phyloP scores from a whole-genome alignment of 2,329 filamentous ascomycete genomes.

The Penicillium sp. region DNA sequence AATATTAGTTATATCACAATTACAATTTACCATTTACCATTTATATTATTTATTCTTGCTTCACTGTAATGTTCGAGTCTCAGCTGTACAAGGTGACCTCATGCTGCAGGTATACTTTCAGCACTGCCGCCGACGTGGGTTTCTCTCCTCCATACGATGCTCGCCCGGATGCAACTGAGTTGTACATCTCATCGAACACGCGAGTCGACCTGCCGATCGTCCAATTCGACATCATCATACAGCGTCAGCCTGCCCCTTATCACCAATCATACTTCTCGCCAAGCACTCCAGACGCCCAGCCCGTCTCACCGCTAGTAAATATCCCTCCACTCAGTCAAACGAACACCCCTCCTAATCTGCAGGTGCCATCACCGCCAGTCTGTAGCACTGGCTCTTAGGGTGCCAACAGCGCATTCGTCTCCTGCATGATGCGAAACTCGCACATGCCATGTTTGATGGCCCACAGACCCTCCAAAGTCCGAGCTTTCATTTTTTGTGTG shows the following conservation, averaged over 20 bases:
- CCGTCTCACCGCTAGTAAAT: constrained; percentile 28
- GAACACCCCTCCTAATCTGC: constrained; percentile 16
- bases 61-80: background rate
- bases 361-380: constrained; percentile 24
- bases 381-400: constrained; percentile 17
- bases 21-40: background rate
- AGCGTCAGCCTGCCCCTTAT: constrained; percentile 19
- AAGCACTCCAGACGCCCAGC: constrained; percentile 17
- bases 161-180: background rate
- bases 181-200: constrained; percentile 11
- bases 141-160: constrained; percentile 18
- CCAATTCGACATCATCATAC: constrained; percentile 24
- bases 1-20: constrained; percentile 5
- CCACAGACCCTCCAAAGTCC: constrained; percentile 16
- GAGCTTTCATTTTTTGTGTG: constrained; percentile 16
- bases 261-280: constrained; percentile 24
- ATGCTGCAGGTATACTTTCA: constrained; percentile 8
- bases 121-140: constrained; percentile 19
- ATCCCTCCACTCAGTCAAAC: constrained; percentile 23
- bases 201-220: constrained; percentile 23
- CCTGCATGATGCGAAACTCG: constrained; percentile 23
- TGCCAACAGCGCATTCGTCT: constrained; percentile 23
- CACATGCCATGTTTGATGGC: constrained; percentile 24
- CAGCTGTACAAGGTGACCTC: background rate
- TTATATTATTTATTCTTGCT: background rate